Base-by-base conservation (phyloP, 345 rosid genomes). In the Rhizophora apiculata region DNA sequence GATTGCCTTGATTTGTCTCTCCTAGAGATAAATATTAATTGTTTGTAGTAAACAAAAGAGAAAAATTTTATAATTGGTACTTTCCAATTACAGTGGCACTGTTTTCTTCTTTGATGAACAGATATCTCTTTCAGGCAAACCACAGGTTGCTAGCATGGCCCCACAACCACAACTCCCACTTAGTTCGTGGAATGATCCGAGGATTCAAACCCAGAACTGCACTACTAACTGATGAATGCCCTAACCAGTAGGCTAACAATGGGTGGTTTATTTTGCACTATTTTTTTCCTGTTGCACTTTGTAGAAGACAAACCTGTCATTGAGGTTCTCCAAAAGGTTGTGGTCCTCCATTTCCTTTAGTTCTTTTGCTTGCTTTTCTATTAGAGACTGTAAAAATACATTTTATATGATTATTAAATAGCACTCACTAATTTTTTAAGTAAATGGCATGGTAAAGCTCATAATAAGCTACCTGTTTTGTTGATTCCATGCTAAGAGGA, bases 321-420 rank as follows among this genome's bases (percentile, higher is more conserved):
- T 95, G 49, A 83, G 86, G 76, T 90, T 85, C 49, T 82, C 90
- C 88, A 90, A 82, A 78, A 90, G 78, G 78, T 72, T 83, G 65
- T 80, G 79, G 64, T 89, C 96, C 74, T 85, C 92, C 88, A 79
- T 78, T 75, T 91, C 96, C 51, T 95, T 85, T 72, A 87, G 76
- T 80, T 92, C 98, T 75, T 92, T 94, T 29, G 99, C 99, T 85
- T 89, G 96, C 58, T 95, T 95, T 83, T 95, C 97, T 54, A 90
- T 90, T 46, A 90, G 82, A 74, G 99, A 95, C 98, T 95, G 85
- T 73, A 79, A 72, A 70, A 77, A 32, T n/a, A 60, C 69, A 74
- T 39, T 2, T 51, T 39, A 54, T 30, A 43, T 54, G 69, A 60
- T 67, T 62, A 70, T 16, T 51, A 69, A 1, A 72, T 24, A 48